Conservation (phyloP, 495 filamentous ascomycete species). For the Daldinia decipiens region DNA sequence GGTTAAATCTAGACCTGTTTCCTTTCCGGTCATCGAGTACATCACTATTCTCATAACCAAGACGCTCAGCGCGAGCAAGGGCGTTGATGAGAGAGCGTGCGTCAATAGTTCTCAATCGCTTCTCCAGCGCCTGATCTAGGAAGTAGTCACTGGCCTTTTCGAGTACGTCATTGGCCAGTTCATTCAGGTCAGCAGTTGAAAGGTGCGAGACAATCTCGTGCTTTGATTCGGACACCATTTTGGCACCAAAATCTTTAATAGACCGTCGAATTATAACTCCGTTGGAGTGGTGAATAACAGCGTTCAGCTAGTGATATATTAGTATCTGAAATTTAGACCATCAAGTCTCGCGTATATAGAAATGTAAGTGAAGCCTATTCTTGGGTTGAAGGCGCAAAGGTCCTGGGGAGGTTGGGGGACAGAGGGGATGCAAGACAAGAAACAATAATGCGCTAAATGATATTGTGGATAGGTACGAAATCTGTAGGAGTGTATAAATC, state of each 20-base stretch:
- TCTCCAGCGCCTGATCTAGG: conserved; percentile 57
- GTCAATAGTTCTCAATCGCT: conserved; percentile 59
- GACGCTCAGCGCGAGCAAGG: conserved; percentile 60
- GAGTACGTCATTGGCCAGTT: conserved; percentile 53
- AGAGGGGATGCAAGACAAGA: neutral
- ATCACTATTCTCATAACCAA: conserved; percentile 59
- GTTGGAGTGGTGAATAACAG: conserved; percentile 56
- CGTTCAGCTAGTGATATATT: conserved; percentile 53
- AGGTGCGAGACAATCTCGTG: conserved; percentile 55
- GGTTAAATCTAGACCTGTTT: conserved; percentile 29
- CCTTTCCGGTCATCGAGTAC: conserved; percentile 51
- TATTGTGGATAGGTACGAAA: neutral
- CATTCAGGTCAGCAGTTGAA: conserved; percentile 50
- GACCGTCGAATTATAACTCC: conserved; percentile 53
- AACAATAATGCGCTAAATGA: neutral
- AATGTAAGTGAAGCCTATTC: neutral
- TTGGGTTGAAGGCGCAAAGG: neutral
- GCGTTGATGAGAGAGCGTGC: conserved; percentile 60
- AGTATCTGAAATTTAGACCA: neutral
- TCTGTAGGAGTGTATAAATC: neutral
- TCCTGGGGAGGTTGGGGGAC: neutral
- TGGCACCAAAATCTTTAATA: conserved; percentile 56
- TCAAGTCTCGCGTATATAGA: neutral
- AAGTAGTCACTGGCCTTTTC: conserved; percentile 57
- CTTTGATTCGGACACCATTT: conserved; percentile 56